phyloP scores from a whole-genome alignment of 257 asterid species.

The Primulina tabacum region DNA sequence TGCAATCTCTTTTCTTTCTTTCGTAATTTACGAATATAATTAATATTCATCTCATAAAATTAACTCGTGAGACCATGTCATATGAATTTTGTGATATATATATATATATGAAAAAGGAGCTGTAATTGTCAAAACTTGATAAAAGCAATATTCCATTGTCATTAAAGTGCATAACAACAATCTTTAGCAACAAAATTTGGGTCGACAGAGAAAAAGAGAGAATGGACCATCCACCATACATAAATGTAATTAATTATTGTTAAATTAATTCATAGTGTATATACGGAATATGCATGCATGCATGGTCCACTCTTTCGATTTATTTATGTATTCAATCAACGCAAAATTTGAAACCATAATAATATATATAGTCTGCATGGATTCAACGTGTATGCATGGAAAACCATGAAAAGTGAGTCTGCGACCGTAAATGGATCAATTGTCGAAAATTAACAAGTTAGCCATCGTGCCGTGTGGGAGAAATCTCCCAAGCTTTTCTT shows the following conservation, averaged over 20 bases:
- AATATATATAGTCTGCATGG: neutral
- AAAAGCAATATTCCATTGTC: slow-evolving; percentile 38
- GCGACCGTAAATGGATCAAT: neutral
- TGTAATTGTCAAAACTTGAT: too few species aligned
- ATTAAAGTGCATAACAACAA: slow-evolving; percentile 40
- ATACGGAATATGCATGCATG: neutral
- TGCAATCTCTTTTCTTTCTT: slow-evolving; percentile 24
- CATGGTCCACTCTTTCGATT: slow-evolving; percentile 6
- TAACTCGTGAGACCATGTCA: too few species aligned
- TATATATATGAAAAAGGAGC: too few species aligned
- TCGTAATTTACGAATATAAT: neutral
- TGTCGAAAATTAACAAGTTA: neutral
- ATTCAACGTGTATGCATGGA: neutral
- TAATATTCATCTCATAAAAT: too few species aligned
- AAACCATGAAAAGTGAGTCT: neutral
- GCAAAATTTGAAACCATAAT: neutral
- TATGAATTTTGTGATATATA: too few species aligned
- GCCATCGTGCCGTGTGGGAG: neutral
- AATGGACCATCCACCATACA: slow-evolving; percentile 30
- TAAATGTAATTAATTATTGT: too few species aligned
- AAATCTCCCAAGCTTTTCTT: neutral
- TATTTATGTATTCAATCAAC: slow-evolving; percentile 15
- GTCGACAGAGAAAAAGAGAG: slow-evolving; percentile 25
- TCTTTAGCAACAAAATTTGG: slow-evolving; percentile 45
- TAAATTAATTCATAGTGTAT: too few species aligned